phyloP scores from a whole-genome alignment of 2,329 filamentous ascomycete species.

The Neophaeococcomyces aloes region DNA sequence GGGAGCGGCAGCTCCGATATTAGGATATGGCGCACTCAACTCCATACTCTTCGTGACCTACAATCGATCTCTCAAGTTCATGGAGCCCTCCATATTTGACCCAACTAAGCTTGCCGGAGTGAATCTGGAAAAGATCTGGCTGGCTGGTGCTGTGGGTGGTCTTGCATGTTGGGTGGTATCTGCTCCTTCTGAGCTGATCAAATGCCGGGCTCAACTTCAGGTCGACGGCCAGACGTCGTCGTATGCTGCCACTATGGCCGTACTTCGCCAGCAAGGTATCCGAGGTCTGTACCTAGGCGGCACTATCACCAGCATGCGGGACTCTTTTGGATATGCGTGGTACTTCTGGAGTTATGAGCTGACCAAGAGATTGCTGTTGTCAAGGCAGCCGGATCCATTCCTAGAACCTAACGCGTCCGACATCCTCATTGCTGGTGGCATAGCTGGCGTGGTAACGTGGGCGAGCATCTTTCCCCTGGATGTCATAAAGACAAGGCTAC shows the following conservation, averaged over 20 bases:
- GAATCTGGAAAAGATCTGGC: slow-evolving; percentile 58
- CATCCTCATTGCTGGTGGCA: slow-evolving; percentile 69
- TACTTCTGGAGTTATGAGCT: slow-evolving; percentile 94
- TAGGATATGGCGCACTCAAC: slow-evolving; percentile 85
- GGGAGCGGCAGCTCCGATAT: slow-evolving; percentile 73
- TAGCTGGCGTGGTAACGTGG: slow-evolving; percentile 85
- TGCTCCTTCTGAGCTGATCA: slow-evolving; percentile 81
- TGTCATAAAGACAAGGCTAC: slow-evolving; percentile 84
- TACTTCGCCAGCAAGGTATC: slow-evolving; percentile 49
- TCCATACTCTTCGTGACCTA: slow-evolving; percentile 83
- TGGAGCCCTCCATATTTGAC: slow-evolving; percentile 39
- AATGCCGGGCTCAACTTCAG: slow-evolving; percentile 73
- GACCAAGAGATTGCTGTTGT: slow-evolving; percentile 49
- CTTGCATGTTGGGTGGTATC: slow-evolving; percentile 77
- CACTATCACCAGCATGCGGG: slow-evolving; percentile 66
- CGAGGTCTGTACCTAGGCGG: slow-evolving; percentile 74
- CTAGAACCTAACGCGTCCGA: slow-evolving; percentile 42
- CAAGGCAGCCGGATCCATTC: slow-evolving; percentile 23
- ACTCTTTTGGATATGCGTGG: slow-evolving; percentile 90
- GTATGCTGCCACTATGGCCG: slow-evolving; percentile 52
- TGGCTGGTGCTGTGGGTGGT: slow-evolving; percentile 70
- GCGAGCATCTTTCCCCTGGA: slow-evolving; percentile 83
- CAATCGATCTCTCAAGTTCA: slow-evolving; percentile 63
- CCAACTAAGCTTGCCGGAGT: slow-evolving; percentile 34
- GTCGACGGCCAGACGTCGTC: slow-evolving; percentile 42